Base-by-base conservation (phyloP, 2,329 filamentous ascomycete genomes). In the Penicillium aurantiogriseum region DNA sequence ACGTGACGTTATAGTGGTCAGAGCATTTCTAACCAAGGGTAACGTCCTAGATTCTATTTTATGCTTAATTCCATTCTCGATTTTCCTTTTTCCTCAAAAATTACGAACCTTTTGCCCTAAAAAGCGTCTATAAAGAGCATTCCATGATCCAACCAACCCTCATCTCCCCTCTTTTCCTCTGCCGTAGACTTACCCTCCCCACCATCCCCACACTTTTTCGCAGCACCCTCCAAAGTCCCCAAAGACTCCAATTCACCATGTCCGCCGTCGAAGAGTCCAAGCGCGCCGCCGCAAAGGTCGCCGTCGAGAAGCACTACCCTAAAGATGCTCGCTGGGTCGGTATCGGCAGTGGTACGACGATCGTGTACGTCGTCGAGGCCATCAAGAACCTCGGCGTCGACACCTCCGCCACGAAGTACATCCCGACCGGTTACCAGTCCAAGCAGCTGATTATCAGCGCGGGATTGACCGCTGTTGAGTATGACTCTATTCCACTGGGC, bases 401-500 rank as follows among this genome's bases (percentile, higher is more conserved):
- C 42, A 78, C 77, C 42, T 74, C 74, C 15, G 59, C 78, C 63
- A 96, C 96, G 80, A 87, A 85, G 70, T 99, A 97, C 76, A 84
- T 96, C 31, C 93, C 94, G 7, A 99, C 94, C 0, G 94, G 94
- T 25, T 93, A 88, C 79, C 92, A 96, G 73, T 94, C 89, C 43
- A 91, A 91, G 65, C 88, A 92, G 67, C 85, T 97, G 52, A 95
- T 99, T 69, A 83, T 91, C 60, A 79, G 83, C 48, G 90, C 91
- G 21, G 90, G 91, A 2, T 80, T 97, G 54, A 85, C 84, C 25
- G 86, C 94, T 13, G 85, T 92, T 54, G 86, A 87, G 64, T 90
- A 96, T 67, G 89, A 93, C 69, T 85, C 88, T 59, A 79, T 95
- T 17, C 88, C 89, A 1, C 72, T 81, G 40, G 81, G 82, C 53